Conservation (phyloP, 306 rosid species). For the Begonia masoniana region DNA sequence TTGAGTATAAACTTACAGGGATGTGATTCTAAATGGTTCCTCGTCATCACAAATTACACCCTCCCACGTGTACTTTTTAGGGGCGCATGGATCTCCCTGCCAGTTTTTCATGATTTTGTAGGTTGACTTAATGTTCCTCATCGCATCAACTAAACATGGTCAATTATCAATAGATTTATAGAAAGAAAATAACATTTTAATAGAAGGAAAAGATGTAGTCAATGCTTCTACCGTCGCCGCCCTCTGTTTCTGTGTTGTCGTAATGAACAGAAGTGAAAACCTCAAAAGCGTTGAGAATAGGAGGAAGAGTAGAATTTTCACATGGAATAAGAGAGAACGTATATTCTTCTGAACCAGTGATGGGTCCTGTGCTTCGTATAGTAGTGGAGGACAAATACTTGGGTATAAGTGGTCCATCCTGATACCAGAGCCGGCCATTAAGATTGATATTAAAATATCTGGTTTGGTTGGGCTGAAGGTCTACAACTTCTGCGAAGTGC, state of each 20-base stretch:
- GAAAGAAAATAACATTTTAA: background rate
- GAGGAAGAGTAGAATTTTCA: conserved; percentile 20
- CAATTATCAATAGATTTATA: conserved; percentile 6
- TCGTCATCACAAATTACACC: no score
- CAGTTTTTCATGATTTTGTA: no score
- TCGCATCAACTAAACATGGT: no score
- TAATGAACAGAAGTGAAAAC: conserved; percentile 5
- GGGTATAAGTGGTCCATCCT: conserved; percentile 5
- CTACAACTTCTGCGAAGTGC: no score
- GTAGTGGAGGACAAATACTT: conserved; percentile 6
- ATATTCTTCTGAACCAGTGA: background rate
- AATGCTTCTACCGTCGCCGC: conserved; percentile 5
- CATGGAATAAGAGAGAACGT: conserved; percentile 6
- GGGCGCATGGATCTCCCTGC: no score
- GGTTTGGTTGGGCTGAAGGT: conserved; percentile 5
- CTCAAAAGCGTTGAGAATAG: conserved; percentile 38
- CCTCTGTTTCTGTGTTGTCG: background rate
- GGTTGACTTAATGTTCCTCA: no score
- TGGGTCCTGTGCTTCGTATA: background rate
- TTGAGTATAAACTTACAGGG: no score
- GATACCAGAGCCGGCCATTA: conserved; percentile 8
- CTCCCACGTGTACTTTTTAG: no score
- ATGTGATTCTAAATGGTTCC: no score
- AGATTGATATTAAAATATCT: conserved; percentile 17
- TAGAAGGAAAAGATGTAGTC: no score